Evolutionary conservation across 306 rosid species (phyloP).

Genomic region (Castanopsis chinensis): DNA sequence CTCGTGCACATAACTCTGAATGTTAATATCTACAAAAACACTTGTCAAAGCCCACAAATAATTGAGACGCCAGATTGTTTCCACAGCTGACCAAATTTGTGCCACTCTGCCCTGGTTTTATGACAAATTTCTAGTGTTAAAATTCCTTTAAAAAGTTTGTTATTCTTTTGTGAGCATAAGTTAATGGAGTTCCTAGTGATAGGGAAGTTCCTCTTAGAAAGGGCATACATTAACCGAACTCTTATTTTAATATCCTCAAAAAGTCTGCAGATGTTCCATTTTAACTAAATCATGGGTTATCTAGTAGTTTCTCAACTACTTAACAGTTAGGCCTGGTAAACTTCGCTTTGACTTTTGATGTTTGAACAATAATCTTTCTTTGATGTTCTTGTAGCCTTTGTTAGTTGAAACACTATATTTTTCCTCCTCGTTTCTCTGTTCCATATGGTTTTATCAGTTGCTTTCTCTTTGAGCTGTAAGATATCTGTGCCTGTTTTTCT

Average conservation of each 20-base stretch:
- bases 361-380: neutral
- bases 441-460: neutral
- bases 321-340: neutral
- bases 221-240: neutral
- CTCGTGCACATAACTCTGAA: neutral
- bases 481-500: neutral
- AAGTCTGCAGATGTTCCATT: neutral
- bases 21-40: neutral
- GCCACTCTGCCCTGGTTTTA: no score
- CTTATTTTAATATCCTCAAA: neutral
- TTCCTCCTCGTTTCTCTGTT: neutral
- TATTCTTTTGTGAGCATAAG: neutral
- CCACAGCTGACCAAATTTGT: neutral
- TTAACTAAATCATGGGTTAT: neutral
- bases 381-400: neutral
- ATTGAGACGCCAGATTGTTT: neutral
- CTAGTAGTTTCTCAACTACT: neutral
- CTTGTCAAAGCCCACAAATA: neutral
- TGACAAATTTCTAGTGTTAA: no score
- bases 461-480: no score
- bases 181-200: neutral
- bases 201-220: no score
- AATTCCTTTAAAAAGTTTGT: neutral
- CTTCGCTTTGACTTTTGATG: neutral
- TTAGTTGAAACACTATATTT: neutral